Evolutionary conservation across 805 yeast genomes (phyloP), one percentile per base, ranked within the genome.

Genomic region (Candida schatavii): DNA sequence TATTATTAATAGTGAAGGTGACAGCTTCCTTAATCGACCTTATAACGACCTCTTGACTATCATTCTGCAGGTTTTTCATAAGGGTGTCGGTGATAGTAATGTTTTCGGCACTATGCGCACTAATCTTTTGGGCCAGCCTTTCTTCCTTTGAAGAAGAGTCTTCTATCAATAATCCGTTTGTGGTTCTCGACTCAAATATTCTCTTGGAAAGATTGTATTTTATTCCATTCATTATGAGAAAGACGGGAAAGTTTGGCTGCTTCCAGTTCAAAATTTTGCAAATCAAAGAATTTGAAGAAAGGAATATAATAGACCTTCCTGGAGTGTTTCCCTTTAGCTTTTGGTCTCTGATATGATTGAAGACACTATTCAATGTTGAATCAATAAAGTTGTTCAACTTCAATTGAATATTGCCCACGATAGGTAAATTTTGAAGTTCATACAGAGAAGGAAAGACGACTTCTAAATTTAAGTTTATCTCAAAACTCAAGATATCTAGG

Each of bases 231-330:
- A 90, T 78, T 42, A 83, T 79, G 64, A 87, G 85, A 49, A 93
- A 81, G 0, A 93, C 98, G 0, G 99, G 97, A 64, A 85, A 93
- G 60, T 91, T 91, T 11, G 99, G 98, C 64, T 93, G 99, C 63
- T 93, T 93, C 99, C 99, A 93, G 64, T 93, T 93, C 52, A 93
- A 66, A 35, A 88, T 85, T 9, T 96, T 88, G 64, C 98, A 93
- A n/a, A 89, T 88, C 35, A 81, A 78, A 26, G 96, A 85, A 61
- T 89, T 88, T 42, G 85, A 78, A 1, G 97, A 88, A 10, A 95
- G 80, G 62, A 93, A 87, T 7, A 91, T 81, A 33, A 93, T 67
- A 1, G 95, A 81, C 45, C 96, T 70, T 17, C 77, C 56, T 26
- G 31, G 44, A 33, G 49, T 47, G 7, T 44, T 28, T 3, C 51